Conservation (phyloP, 768 basidiomycete genomes). For the Kwoniella dejecticola region DNA sequence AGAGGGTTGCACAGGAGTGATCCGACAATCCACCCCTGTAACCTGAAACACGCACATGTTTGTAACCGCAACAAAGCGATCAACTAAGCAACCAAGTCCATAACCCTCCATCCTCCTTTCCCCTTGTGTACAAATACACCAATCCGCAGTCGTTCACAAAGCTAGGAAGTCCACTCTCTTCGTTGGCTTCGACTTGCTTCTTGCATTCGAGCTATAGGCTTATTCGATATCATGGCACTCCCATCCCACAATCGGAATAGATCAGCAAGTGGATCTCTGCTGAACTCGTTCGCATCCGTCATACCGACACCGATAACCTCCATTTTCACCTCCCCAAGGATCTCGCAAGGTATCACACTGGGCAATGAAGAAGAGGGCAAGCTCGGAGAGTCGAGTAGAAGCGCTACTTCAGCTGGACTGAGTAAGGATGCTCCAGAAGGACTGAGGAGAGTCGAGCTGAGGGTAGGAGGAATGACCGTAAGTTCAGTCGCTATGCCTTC, state of each 20-base stretch:
- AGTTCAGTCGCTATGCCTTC: constrained; percentile 22
- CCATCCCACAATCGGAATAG: constrained; percentile 8
- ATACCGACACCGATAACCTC: constrained; percentile 18
- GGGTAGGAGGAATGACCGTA: constrained; percentile 54
- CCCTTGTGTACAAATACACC: too few species aligned
- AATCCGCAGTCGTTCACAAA: too few species aligned
- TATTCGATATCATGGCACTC: constrained; percentile 2
- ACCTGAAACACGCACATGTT: too few species aligned
- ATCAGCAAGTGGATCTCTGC: constrained; percentile 13
- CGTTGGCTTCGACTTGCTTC: too few species aligned
- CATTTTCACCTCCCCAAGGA: constrained; percentile 23
- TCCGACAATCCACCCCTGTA: too few species aligned
- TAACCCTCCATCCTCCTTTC: too few species aligned
- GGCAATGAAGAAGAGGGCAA: constrained; percentile 21
- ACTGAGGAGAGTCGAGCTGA: constrained; percentile 43
- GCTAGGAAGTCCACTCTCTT: too few species aligned
- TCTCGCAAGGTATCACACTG: constrained; percentile 19
- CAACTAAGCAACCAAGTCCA: too few species aligned
- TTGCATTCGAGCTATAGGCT: too few species aligned
- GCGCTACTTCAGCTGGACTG: background rate
- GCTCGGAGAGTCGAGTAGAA: constrained; percentile 19
- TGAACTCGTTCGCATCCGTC: constrained; percentile 12
- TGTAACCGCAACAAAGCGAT: too few species aligned
- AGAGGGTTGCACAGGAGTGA: too few species aligned
- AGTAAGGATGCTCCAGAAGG: constrained; percentile 23